Conservation (phyloP, 2,329 filamentous ascomycete species). For the Monosporascus sp. region DNA sequence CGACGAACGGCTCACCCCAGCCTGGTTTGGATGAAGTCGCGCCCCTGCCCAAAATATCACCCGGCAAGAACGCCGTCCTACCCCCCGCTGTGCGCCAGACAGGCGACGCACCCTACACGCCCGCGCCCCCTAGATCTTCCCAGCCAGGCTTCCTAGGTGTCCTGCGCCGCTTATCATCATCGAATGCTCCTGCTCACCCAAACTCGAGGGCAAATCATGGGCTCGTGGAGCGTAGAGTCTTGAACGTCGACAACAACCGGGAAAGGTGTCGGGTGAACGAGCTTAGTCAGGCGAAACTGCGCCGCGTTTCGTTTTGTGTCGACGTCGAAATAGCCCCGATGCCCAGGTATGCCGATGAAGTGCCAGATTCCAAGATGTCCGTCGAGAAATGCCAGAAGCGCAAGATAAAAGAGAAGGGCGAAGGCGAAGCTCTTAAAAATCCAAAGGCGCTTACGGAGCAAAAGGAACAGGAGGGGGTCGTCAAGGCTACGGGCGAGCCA, state of each 20-base stretch:
- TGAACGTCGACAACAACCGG: slow-evolving; percentile 80
- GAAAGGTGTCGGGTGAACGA: slow-evolving; percentile 76
- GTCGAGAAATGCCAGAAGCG: slow-evolving; percentile 57
- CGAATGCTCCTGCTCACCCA: slow-evolving; percentile 46
- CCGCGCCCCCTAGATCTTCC: slow-evolving; percentile 65
- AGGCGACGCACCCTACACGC: slow-evolving; percentile 65
- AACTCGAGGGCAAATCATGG: slow-evolving; percentile 54
- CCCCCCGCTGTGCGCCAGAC: slow-evolving; percentile 50
- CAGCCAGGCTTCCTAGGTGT: slow-evolving; percentile 76
- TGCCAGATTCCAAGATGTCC: slow-evolving; percentile 43
- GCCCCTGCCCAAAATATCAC: slow-evolving; percentile 43
- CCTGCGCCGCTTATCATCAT: slow-evolving; percentile 75
- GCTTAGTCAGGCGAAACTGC: slow-evolving; percentile 73
- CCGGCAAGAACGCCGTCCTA: slow-evolving; percentile 55
- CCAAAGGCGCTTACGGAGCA: slow-evolving; percentile 57
- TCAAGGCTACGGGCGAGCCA: slow-evolving; percentile 37
- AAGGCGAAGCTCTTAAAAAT: slow-evolving; percentile 69
- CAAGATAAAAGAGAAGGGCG: slow-evolving; percentile 62
- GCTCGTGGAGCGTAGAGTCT: slow-evolving; percentile 70
- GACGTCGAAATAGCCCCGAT: slow-evolving; percentile 94
- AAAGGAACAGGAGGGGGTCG: slow-evolving; percentile 41
- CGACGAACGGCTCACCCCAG: slow-evolving; percentile 26
- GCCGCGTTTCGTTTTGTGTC: slow-evolving; percentile 90
- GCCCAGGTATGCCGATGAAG: slow-evolving; percentile 67
- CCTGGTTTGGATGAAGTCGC: slow-evolving; percentile 31